Percentiles rank a stretch among this genome's conserved stretches.
Evolutionary conservation across 495 filamentous ascomycete species (phyloP).

Genomic region (Amphirosellinia nigrospora): DNA sequence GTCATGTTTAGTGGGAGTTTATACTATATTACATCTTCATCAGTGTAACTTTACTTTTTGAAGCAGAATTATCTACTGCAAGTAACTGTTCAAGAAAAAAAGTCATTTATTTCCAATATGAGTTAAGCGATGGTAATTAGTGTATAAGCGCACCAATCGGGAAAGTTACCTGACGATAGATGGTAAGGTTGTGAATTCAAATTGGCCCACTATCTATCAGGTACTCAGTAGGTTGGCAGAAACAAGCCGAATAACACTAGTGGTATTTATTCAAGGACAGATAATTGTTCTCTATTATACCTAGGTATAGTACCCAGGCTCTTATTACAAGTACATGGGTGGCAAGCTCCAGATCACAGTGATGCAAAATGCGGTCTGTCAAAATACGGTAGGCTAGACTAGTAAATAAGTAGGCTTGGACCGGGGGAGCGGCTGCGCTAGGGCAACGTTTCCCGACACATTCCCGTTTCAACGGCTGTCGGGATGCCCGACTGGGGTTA

Average conservation of each 20-base stretch:
- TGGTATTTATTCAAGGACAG: neutral
- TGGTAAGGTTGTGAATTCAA: neutral
- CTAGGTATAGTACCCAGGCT: no score
- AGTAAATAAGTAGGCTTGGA: neutral
- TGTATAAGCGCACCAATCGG: slow-evolving; percentile 8
- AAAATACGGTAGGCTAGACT: no score
- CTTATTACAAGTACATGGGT: neutral
- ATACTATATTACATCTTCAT: neutral
- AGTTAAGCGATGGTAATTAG: no score
- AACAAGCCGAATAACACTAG: no score
- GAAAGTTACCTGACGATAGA: neutral
- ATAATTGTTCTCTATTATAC: no score
- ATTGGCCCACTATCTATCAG: neutral
- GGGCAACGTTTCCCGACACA: neutral
- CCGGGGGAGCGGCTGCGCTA: slow-evolving; percentile 15
- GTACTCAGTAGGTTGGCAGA: neutral
- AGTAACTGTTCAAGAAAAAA: no score
- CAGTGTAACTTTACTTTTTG: no score
- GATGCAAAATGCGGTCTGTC: neutral
- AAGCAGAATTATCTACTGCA: no score
- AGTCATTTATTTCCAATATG: no score
- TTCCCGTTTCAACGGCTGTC: slow-evolving; percentile 5
- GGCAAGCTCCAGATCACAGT: neutral
- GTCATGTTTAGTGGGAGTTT: neutral
- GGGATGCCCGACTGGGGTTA: slow-evolving; percentile 1